A percentile compares a stretch with the other conserved stretches of the same genome.
Evolutionary conservation across 441 rosid species (phyloP).

Genomic region (Macaranga tanarius): DNA sequence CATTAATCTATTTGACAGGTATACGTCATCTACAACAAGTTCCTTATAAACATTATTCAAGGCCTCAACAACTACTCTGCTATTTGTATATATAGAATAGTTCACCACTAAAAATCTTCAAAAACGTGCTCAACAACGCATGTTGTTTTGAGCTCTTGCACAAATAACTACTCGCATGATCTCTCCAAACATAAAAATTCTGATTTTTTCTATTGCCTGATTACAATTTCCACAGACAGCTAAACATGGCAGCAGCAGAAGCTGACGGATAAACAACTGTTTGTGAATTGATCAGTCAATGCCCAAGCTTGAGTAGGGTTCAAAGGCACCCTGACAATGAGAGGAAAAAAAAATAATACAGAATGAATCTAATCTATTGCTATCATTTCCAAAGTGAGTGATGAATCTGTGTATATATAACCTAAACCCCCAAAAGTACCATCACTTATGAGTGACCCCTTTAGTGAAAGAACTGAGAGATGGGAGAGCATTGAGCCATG

Average conservation of each 20-base stretch:
- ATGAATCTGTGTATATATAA: too few species aligned
- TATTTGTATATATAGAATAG: too few species aligned
- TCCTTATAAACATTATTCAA: too few species aligned
- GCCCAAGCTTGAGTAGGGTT: conserved; percentile 81
- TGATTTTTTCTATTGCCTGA: background rate
- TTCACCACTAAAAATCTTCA: too few species aligned
- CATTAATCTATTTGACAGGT: too few species aligned
- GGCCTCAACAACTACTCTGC: too few species aligned
- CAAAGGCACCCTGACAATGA: conserved; percentile 72
- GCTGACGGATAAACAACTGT: conserved; percentile 20
- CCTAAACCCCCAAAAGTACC: too few species aligned
- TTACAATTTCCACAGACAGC: conserved; percentile 2
- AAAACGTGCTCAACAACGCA: too few species aligned
- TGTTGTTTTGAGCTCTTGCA: background rate
- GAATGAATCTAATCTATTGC: conserved; percentile 31
- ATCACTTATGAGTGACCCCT: too few species aligned
- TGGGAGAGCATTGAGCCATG: too few species aligned
- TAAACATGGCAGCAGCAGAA: conserved; percentile 9
- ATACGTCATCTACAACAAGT: too few species aligned
- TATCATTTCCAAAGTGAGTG: conserved; percentile 1
- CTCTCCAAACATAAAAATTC: background rate
- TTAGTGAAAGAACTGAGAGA: too few species aligned
- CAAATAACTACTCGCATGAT: background rate
- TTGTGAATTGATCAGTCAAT: conserved; percentile 56
- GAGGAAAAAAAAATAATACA: conserved; percentile 23